Evolutionary conservation across 2,329 filamentous ascomycete species (phyloP), one percentile per base, ranked within the genome.

Genomic region (Aspergillus pseudonomiae): DNA sequence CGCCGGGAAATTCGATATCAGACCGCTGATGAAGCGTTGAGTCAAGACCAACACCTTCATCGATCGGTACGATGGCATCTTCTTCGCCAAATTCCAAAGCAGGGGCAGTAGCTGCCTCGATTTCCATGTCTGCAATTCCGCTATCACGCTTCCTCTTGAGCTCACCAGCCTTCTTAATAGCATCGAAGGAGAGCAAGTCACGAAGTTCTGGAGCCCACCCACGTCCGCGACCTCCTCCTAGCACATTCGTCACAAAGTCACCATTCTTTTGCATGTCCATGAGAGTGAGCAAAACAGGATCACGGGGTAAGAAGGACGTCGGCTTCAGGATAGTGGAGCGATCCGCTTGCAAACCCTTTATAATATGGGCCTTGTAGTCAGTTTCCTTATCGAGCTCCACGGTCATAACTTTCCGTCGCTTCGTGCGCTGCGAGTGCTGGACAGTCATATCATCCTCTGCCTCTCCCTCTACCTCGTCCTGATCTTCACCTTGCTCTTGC

Each of bases 141-240:
- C 90, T 93, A 73, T 97, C 93, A 50, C 95, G 89, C 85, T 99
- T 99, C 63, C 95, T 88, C 86, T 98, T 99, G 61, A 94, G 85
- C 65, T 96, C 93, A 63, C 89, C 90, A 48, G 89, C 86, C 62
- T 88, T 88, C 65, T 89, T 89, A 19, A 96, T 86, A 16, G 92
- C 86, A 68, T 96, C 92, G 48, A 97, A 83, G 1, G 93, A 96
- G n/a, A 98, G 83, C 71, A 99, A 88, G n/a, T 91, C 93, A 64
- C 92, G 90, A 24, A 99, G 85, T 79, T 99, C 95, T 0, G 94
- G 94, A 4, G 94, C 94, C 94, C 93, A 97, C 48, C 87, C 88
- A 68, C 87, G 85, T 70, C 89, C 89, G 67, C 91, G 88, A 43
- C 89, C 91, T 65, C 94, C 92, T 59, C 91, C 89, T 80, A 97